These are phyloP conservation scores for Fusarium papillatum DNA, from an alignment of 2,329 filamentous ascomycete species.

Conservation along the genomic window DNA sequence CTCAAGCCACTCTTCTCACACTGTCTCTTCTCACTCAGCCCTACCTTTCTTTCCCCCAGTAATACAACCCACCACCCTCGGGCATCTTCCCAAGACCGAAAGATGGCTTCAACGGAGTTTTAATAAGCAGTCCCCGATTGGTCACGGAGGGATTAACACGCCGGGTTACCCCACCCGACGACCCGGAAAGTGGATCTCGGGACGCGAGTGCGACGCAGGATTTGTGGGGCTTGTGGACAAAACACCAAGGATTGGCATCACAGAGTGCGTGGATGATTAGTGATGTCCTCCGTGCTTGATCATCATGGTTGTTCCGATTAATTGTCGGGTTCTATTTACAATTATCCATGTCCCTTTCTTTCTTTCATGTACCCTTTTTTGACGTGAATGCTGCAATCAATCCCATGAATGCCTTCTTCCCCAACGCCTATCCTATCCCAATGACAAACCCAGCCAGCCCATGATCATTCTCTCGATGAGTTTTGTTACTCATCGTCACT, in stretches of 20 bases:
- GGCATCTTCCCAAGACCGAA: slow-evolving; percentile 16
- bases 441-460: slow-evolving; percentile 12
- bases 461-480: slow-evolving; percentile 3
- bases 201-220: slow-evolving; percentile 26
- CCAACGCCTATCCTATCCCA: slow-evolving; percentile 35
- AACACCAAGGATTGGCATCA: slow-evolving; percentile 2
- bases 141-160: slow-evolving; percentile 31
- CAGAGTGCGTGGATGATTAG: neutral
- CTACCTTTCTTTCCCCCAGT: neutral
- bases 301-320: neutral
- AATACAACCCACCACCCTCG: slow-evolving; percentile 2
- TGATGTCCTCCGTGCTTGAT: neutral
- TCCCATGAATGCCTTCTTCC: slow-evolving; percentile 10
- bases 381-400: slow-evolving; percentile 6
- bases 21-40: slow-evolving; percentile 4
- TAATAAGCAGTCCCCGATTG: slow-evolving; percentile 41
- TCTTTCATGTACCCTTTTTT: neutral
- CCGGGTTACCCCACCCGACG: slow-evolving; percentile 28
- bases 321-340: neutral
- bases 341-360: neutral
- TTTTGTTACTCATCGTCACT: slow-evolving; percentile 63
- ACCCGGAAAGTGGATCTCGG: neutral
- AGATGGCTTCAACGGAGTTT: slow-evolving; percentile 1
- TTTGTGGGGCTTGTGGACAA: neutral
- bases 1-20: neutral